Conservation (phyloP, 2,329 filamentous ascomycete genomes). For the Arthrobotrys conoides region DNA sequence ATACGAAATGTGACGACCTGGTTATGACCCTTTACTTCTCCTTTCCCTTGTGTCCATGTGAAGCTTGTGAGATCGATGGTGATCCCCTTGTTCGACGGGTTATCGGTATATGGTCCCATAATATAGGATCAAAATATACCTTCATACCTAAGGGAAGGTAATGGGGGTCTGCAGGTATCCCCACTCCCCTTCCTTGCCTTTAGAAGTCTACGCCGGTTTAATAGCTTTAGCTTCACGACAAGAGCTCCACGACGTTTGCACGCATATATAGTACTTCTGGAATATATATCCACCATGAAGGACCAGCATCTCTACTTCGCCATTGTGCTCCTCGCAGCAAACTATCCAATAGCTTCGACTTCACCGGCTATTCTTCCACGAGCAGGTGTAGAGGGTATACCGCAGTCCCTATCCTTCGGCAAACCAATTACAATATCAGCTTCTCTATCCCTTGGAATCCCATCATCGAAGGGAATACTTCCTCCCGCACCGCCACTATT, state of each 20-base stretch:
- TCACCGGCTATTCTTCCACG: neutral
- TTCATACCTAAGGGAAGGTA: too few species aligned
- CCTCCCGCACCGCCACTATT: neutral
- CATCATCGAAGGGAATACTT: neutral
- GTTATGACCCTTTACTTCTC: conserved; percentile 15
- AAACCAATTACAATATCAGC: conserved; percentile 2
- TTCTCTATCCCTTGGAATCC: conserved; percentile 1
- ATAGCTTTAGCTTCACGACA: too few species aligned
- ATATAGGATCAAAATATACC: too few species aligned
- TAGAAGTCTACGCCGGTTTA: too few species aligned
- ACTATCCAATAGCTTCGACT: neutral
- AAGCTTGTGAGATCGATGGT: neutral
- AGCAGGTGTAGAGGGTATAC: neutral
- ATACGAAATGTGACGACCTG: conserved; percentile 31
- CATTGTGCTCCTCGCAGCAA: neutral
- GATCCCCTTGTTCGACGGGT: neutral
- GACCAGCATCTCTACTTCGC: neutral
- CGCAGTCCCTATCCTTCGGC: neutral
- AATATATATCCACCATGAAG: neutral
- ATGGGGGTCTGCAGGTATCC: too few species aligned
- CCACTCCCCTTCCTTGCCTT: too few species aligned
- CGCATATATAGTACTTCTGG: too few species aligned
- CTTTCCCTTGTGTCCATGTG: neutral
- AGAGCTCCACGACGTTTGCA: too few species aligned
- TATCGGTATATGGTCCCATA: neutral